A percentile compares a stretch with the other conserved stretches of the same genome.
These are phyloP conservation scores for Cryptosporidium canis DNA, from an alignment of 169 alveolate species.

Conservation along the genomic window DNA sequence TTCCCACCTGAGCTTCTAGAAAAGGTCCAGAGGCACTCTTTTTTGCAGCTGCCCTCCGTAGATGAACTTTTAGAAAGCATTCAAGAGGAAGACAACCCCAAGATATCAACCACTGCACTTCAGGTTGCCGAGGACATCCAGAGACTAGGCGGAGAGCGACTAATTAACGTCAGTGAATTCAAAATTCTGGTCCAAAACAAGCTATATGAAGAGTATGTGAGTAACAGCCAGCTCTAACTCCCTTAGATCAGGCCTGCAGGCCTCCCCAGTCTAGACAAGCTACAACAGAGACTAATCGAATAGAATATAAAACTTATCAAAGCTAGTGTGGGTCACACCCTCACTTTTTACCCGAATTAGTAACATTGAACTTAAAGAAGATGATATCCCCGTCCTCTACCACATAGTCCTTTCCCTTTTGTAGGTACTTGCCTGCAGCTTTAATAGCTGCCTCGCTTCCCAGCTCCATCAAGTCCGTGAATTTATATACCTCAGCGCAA, in stretches of 20 bases:
- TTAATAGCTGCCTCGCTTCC: constrained; percentile 91
- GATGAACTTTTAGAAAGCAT: constrained; percentile 13
- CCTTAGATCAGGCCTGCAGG: neutral
- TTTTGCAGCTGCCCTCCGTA: constrained; percentile 2
- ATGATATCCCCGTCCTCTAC: constrained; percentile 97
- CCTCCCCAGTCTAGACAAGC: too few relatives aligned
- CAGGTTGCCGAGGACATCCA: constrained; percentile 19
- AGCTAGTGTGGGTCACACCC: neutral
- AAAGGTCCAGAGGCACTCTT: constrained; percentile 30
- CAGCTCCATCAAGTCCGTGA: constrained; percentile 86
- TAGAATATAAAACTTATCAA: neutral
- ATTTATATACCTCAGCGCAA: constrained; percentile 96
- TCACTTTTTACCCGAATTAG: constrained; percentile 89
- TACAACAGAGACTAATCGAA: neutral
- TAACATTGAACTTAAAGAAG: constrained; percentile 97
- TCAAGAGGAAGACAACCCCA: neutral
- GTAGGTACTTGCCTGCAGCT: constrained; percentile 92
- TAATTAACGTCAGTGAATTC: constrained; percentile 40
- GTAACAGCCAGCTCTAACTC: neutral
- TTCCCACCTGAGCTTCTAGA: neutral
- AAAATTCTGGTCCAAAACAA: constrained; percentile 28
- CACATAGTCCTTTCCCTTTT: constrained; percentile 95
- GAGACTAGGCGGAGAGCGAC: neutral
- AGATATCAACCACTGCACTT: neutral
- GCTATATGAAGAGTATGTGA: neutral